A percentile compares a stretch with the other conserved stretches of the same genome.
These are phyloP conservation scores for Nicotiana noctiflora DNA, from an alignment of 257 asterid species.

Conservation along the genomic window DNA sequence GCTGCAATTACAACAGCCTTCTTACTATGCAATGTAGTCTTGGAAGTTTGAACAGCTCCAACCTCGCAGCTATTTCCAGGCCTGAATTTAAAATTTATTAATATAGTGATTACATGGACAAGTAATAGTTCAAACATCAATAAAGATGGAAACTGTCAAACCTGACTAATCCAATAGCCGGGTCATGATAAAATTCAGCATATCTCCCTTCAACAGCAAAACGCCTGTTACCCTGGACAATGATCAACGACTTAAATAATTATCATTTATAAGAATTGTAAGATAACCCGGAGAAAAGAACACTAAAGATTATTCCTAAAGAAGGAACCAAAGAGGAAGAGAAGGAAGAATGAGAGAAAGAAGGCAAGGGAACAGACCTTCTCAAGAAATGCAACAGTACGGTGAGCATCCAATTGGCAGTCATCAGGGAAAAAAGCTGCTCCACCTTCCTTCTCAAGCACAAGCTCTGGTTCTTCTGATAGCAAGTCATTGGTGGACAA, in stretches of 20 bases:
- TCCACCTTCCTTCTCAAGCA: conserved; percentile 59
- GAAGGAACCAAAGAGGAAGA: neutral
- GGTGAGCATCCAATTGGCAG: conserved; percentile 71
- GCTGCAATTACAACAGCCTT: conserved; percentile 85
- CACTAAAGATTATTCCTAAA: neutral
- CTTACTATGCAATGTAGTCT: conserved; percentile 46
- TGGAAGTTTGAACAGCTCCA: conserved; percentile 78
- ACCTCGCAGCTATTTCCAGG: conserved; percentile 57
- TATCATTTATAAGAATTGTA: neutral
- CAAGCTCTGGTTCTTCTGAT: conserved; percentile 69
- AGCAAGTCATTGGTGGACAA: conserved; percentile 51
- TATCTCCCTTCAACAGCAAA: conserved; percentile 82
- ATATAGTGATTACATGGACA: neutral
- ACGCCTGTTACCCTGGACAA: conserved; percentile 54
- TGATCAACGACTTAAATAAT: conserved; percentile 12
- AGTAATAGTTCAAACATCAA: neutral
- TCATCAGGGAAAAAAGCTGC: conserved; percentile 88
- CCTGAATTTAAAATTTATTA: conserved; percentile 28
- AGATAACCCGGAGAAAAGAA: neutral
- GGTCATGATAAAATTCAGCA: conserved; percentile 83
- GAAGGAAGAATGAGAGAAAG: neutral
- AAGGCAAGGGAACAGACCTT: conserved; percentile 39
- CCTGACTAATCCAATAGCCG: conserved; percentile 70
- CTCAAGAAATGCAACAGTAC: conserved; percentile 61
- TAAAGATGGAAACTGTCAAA: conserved; percentile 17